phyloP scores from a whole-genome alignment of 176 grass and related monocot species.

The Triticum monococcum region DNA sequence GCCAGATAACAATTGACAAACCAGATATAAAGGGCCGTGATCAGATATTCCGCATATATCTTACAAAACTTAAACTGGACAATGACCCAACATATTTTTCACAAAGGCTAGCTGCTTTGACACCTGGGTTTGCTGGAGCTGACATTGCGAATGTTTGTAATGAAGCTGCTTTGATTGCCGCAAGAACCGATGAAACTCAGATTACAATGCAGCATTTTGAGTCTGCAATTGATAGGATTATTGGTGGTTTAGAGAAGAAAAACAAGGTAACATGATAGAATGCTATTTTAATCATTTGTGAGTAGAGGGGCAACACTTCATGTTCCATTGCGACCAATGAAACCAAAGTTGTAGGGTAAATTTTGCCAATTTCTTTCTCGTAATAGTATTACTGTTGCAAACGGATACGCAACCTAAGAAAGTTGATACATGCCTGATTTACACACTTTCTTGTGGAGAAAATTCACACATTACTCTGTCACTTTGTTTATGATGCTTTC shows the following conservation, averaged over 20 bases:
- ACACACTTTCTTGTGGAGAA: neutral
- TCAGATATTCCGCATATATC: conserved; percentile 95
- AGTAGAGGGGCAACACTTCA: neutral
- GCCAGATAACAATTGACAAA: conserved; percentile 95
- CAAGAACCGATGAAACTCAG: conserved; percentile 52
- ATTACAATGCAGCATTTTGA: conserved; percentile 96
- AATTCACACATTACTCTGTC: neutral
- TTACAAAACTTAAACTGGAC: conserved; percentile 92
- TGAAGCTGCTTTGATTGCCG: conserved; percentile 96
- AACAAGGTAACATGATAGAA: conserved; percentile 64
- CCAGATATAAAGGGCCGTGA: conserved; percentile 96
- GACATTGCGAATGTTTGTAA: conserved; percentile 99
- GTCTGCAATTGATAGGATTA: conserved; percentile 87
- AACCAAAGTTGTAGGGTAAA: neutral
- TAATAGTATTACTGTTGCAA: neutral
- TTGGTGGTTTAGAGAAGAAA: conserved; percentile 98
- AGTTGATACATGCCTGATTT: conserved; percentile 15
- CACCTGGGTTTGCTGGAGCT: conserved; percentile 97
- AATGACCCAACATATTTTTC: conserved; percentile 86
- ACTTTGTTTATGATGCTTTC: neutral
- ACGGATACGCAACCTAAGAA: neutral
- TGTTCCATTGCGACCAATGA: neutral
- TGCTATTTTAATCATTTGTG: neutral
- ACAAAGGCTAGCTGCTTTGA: conserved; percentile 86
- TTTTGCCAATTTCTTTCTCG: neutral